Conservation (phyloP, 2,329 filamentous ascomycete genomes). For the Ceratocystiopsis minuta region DNA sequence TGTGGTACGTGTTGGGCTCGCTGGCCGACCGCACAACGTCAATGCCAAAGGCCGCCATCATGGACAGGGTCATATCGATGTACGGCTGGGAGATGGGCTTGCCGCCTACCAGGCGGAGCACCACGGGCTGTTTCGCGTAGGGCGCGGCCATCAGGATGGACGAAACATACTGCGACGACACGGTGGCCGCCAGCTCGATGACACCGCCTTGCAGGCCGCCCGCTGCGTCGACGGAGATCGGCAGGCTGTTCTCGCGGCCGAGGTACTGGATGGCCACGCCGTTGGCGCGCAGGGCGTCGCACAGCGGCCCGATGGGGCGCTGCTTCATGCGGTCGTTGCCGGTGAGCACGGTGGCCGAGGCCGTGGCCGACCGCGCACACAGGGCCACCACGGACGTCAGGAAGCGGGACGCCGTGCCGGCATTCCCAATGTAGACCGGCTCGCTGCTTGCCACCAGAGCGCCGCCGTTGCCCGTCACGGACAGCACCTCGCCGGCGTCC, state of each 20-base stretch:
- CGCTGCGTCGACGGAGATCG: slow-evolving; percentile 64
- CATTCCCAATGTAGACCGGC: slow-evolving; percentile 84
- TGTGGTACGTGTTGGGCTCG: slow-evolving; percentile 83
- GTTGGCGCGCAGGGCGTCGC: slow-evolving; percentile 75
- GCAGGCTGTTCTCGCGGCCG: slow-evolving; percentile 67
- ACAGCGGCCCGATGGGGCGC: slow-evolving; percentile 79
- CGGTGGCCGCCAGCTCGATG: slow-evolving; percentile 83
- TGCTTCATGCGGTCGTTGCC: slow-evolving; percentile 95
- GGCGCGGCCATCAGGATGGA: slow-evolving; percentile 93
- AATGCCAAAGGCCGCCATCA: slow-evolving; percentile 91
- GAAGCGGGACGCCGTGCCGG: slow-evolving; percentile 89
- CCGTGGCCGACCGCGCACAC: slow-evolving; percentile 46
- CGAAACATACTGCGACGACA: slow-evolving; percentile 98
- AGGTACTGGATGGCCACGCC: slow-evolving; percentile 78
- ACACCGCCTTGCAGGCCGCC: slow-evolving; percentile 70
- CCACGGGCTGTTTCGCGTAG: slow-evolving; percentile 88
- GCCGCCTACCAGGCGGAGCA: slow-evolving; percentile 75
- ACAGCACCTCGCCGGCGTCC: slow-evolving; percentile 76
- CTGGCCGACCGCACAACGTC: slow-evolving; percentile 56
- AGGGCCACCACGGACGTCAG: slow-evolving; percentile 81
- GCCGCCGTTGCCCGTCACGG: slow-evolving; percentile 83
- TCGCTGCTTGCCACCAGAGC: slow-evolving; percentile 56
- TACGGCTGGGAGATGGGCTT: slow-evolving; percentile 95
- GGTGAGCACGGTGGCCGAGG: slow-evolving; percentile 57
- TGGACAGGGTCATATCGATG: slow-evolving; percentile 96